These are phyloP conservation scores for Rhizopus microsporus DNA, from an alignment of 371 early-diverging fungal genomes.

Conservation along the genomic window DNA sequence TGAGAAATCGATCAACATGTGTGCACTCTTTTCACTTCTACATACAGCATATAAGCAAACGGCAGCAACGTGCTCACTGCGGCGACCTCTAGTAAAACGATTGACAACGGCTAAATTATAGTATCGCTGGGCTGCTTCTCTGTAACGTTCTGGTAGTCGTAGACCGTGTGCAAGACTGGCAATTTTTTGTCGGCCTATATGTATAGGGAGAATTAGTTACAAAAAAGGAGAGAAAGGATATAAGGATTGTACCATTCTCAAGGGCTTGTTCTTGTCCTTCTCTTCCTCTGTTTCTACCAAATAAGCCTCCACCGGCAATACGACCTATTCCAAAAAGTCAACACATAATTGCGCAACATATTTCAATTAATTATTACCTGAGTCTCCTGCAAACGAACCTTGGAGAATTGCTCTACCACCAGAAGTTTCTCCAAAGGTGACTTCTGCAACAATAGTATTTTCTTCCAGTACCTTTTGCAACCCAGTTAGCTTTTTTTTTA, in stretches of 20 bases:
- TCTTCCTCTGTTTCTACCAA: slow-evolving; percentile 56
- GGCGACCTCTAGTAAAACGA: slow-evolving; percentile 94
- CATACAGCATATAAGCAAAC: slow-evolving; percentile 98
- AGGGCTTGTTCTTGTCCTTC: slow-evolving; percentile 73
- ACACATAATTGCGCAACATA: not conserved
- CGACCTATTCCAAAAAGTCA: slow-evolving; percentile 38
- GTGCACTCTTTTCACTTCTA: slow-evolving; percentile 85
- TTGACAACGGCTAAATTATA: slow-evolving; percentile 92
- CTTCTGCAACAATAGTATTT: slow-evolving; percentile 92
- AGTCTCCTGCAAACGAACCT: slow-evolving; percentile 71
- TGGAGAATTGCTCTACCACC: slow-evolving; percentile 86
- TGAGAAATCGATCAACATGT: slow-evolving; percentile 99
- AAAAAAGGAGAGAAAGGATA: slow-evolving; percentile 13
- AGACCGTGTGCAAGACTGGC: slow-evolving; percentile 69
- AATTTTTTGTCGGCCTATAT: slow-evolving; percentile 60
- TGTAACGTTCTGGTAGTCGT: slow-evolving; percentile 73
- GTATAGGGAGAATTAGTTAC: not conserved
- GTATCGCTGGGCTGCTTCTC: slow-evolving; percentile 89
- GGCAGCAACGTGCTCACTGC: slow-evolving; percentile 83
- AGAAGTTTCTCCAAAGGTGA: slow-evolving; percentile 89
- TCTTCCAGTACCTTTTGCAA: slow-evolving; percentile 89
- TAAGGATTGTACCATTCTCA: slow-evolving; percentile 51
- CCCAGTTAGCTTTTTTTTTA: not conserved
- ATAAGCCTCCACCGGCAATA: slow-evolving; percentile 56
- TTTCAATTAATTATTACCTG: slow-evolving; percentile 25